These are phyloP conservation scores for Trichothecium sympodiale DNA, from an alignment of 2,329 filamentous ascomycete species.

Conservation along the genomic window DNA sequence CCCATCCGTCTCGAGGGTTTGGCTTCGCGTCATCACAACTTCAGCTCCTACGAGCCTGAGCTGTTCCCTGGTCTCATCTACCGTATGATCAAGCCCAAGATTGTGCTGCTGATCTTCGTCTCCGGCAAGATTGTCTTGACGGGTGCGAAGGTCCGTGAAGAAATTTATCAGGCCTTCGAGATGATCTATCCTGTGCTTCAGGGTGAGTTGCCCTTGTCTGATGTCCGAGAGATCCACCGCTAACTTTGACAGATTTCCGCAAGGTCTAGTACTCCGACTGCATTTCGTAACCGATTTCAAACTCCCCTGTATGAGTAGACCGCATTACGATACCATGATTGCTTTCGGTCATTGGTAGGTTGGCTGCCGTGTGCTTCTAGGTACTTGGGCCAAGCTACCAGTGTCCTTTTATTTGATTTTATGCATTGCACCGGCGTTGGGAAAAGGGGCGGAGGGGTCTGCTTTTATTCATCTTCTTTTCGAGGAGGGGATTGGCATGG, in stretches of 20 bases:
- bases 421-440: constrained; percentile 52
- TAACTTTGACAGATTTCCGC: constrained; percentile 36
- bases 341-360: constrained; percentile 13
- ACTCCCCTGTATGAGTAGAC: constrained; percentile 28
- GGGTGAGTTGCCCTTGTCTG: constrained; percentile 39
- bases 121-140: constrained; percentile 97
- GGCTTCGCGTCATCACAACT: constrained; percentile 95
- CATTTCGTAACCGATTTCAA: constrained; percentile 9
- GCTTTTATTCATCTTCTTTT: constrained; percentile 13
- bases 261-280: constrained; percentile 31
- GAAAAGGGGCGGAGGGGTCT: constrained; percentile 19
- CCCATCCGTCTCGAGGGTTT: constrained; percentile 93
- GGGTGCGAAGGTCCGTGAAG: constrained; percentile 93
- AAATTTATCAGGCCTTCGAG: constrained; percentile 95
- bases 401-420: constrained; percentile 25
- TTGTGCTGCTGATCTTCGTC: constrained; percentile 94
- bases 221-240: constrained; percentile 1
- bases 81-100: constrained; percentile 99
- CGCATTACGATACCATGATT: constrained; percentile 37
- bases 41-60: constrained; percentile 97
- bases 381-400: too few species aligned
- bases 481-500: constrained; percentile 17
- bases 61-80: constrained; percentile 99
- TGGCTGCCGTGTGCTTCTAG: too few species aligned
- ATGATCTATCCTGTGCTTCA: constrained; percentile 94